A percentile compares a stretch with the other conserved stretches of the same genome.
These are phyloP conservation scores for Rhodocollybia butyracea DNA, from an alignment of 768 basidiomycete species.

Conservation along the genomic window DNA sequence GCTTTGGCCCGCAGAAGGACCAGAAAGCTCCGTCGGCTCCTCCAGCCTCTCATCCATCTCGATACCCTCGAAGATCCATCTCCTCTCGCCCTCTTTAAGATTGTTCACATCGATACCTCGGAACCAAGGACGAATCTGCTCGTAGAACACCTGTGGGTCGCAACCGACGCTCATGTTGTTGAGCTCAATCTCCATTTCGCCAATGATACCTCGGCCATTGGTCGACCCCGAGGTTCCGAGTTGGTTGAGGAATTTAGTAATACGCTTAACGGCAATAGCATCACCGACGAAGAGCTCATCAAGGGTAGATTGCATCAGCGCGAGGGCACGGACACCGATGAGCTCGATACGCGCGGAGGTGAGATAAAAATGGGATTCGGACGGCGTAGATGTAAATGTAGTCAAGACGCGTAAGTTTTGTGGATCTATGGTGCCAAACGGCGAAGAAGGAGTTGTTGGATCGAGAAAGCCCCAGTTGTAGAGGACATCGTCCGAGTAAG, in stretches of 20 bases:
- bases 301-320: constrained; percentile 51
- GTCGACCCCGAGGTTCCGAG: too few relatives aligned
- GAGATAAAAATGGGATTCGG: constrained; percentile 60
- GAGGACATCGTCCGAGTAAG: constrained; percentile 88
- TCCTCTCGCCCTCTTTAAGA: constrained; percentile 10
- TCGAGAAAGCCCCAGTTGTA: constrained; percentile 68
- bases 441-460: too few relatives aligned
- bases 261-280: constrained; percentile 40
- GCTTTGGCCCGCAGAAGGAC: constrained; percentile 62
- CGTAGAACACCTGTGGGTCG: constrained; percentile 52
- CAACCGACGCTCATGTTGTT: constrained; percentile 44
- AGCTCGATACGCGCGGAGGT: constrained; percentile 58
- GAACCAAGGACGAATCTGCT: constrained; percentile 62
- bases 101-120: constrained; percentile 49
- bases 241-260: constrained; percentile 44
- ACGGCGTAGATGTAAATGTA: constrained; percentile 47
- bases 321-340: constrained; percentile 50
- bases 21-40: constrained; percentile 40
- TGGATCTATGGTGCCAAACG: constrained; percentile 39
- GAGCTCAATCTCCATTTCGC: constrained; percentile 41
- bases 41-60: constrained; percentile 24
- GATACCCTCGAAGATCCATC: constrained; percentile 46
- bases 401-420: constrained; percentile 48
- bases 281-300: constrained; percentile 62
- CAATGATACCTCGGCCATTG: constrained; percentile 41